These are phyloP conservation scores for Psilocybe subaeruginosa DNA, from an alignment of 768 basidiomycete genomes.

Conservation along the genomic window DNA sequence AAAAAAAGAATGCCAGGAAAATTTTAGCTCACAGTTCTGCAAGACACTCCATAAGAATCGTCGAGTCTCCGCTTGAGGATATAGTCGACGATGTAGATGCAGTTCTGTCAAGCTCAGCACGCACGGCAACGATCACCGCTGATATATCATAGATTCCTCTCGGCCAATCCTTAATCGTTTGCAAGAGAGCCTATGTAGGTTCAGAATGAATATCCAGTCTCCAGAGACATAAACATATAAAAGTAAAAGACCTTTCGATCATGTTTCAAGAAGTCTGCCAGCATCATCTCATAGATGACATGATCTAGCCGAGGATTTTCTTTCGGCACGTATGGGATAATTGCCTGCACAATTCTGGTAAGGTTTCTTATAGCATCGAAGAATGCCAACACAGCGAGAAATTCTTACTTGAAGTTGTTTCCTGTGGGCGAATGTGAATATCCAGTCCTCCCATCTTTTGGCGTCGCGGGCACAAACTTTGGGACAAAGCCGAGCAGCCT, in stretches of 20 bases:
- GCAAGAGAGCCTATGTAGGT: constrained; percentile 61
- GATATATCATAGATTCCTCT: constrained; percentile 85
- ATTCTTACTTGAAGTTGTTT: constrained; percentile 71
- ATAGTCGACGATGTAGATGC: constrained; percentile 52
- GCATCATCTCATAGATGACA: constrained; percentile 93
- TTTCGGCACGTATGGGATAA: constrained; percentile 90
- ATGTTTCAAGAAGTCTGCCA: constrained; percentile 81
- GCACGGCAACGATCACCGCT: constrained; percentile 88
- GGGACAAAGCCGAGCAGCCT: constrained; percentile 82
- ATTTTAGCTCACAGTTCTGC: constrained; percentile 73
- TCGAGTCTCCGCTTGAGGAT: constrained; percentile 46
- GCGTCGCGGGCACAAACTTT: constrained; percentile 83
- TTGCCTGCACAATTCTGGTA: constrained; percentile 49
- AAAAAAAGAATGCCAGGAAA: not conserved
- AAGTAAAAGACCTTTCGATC: constrained; percentile 61
- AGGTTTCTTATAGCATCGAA: not conserved
- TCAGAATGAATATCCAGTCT: not conserved
- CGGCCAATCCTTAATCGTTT: constrained; percentile 89
- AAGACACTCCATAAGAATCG: constrained; percentile 89
- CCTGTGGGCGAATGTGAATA: constrained; percentile 86
- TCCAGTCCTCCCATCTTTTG: constrained; percentile 95
- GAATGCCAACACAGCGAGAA: not conserved
- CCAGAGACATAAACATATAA: not conserved
- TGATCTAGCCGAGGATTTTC: constrained; percentile 78
- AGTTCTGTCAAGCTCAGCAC: constrained; percentile 73